Base-by-base conservation (phyloP, 768 basidiomycete genomes). In the Terana coerulea region DNA sequence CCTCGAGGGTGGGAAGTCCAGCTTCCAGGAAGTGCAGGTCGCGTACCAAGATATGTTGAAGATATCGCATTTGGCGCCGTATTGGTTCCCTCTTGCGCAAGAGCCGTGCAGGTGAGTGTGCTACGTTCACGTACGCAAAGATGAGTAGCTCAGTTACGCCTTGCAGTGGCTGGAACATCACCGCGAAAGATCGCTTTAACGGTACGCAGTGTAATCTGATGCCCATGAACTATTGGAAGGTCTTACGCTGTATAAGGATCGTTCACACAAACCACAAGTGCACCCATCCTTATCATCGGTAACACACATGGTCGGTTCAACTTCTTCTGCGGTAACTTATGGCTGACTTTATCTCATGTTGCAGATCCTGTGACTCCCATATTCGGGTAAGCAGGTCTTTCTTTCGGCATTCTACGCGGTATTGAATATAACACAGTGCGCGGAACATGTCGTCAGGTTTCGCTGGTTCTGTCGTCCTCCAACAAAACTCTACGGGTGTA, bases 401-500 rank as follows among this genome's bases (percentile, higher is more conserved):
- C 39, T 22, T 5, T 5, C n/a, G n/a, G 5, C 12, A 4, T 47
- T 10, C n/a, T 28, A 28, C 31, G 3, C 6, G 25, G 31, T 10
- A 33, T 29, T 45, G 19, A 26, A 14, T 9, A 29, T 21, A 15
- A n/a, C 7, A 5, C 31, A 46, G 45, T 31, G 45, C 2, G 1
- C 36, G 39, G 1, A 42, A 42, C 1, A 41, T 50, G 39, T 50
- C 49, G 30, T 15, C 37, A 3, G 49, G 49, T 17, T 50, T 50
- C 37, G 21, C 4, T 17, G 39, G 39, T 28, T 50, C 49, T 15
- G 49, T 50, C 17, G n/a, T 50, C 11, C 28, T 50, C 3, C 24
- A 39, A 17, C 49, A 50, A 42, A 41, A 52, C 50, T 44, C 50
- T n/a, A 37, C 33, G 14, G 50, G 50, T 1, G 50, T 52, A 35